Evolutionary conservation across 176 grass and related monocot genomes (phyloP).

Genomic region (Pontederia crassipes): DNA sequence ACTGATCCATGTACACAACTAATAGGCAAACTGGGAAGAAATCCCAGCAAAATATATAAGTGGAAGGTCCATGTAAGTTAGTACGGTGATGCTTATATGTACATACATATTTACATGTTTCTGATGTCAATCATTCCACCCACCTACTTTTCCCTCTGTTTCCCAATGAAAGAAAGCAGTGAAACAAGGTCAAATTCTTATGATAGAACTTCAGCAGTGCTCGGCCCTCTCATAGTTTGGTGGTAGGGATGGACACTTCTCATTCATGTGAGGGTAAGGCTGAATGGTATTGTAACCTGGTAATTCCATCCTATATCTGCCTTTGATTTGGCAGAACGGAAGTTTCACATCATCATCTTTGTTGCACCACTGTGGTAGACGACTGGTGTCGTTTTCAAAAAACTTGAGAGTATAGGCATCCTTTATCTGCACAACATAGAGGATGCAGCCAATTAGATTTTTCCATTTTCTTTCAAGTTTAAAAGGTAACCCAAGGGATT

Average conservation of each 20-base stretch:
- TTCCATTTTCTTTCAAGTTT: background rate
- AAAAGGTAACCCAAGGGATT: background rate
- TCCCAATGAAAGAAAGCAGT: background rate
- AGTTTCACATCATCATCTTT: slow-evolving; percentile 65
- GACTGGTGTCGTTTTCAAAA: slow-evolving; percentile 56
- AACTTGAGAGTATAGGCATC: slow-evolving; percentile 93
- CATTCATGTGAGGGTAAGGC: slow-evolving; percentile 80
- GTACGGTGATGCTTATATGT: no score
- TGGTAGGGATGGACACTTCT: slow-evolving; percentile 63
- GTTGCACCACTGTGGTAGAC: slow-evolving; percentile 86
- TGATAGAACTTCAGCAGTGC: slow-evolving; percentile 28
- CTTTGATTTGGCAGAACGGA: slow-evolving; percentile 87
- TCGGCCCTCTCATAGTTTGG: slow-evolving; percentile 44
- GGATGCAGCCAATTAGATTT: background rate
- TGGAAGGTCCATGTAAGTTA: no score
- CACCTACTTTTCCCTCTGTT: no score
- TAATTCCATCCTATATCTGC: slow-evolving; percentile 86
- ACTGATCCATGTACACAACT: no score
- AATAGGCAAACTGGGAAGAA: no score
- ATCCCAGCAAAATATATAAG: no score
- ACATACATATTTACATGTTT: no score
- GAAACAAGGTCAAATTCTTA: background rate
- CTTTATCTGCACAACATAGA: slow-evolving; percentile 52
- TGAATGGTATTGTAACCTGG: slow-evolving; percentile 77
- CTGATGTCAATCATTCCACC: no score